A percentile compares a stretch with the other conserved stretches of the same genome.
Evolutionary conservation across 352 stramenopile genomes (phyloP).

Genomic region (Phytophthora litchii): DNA sequence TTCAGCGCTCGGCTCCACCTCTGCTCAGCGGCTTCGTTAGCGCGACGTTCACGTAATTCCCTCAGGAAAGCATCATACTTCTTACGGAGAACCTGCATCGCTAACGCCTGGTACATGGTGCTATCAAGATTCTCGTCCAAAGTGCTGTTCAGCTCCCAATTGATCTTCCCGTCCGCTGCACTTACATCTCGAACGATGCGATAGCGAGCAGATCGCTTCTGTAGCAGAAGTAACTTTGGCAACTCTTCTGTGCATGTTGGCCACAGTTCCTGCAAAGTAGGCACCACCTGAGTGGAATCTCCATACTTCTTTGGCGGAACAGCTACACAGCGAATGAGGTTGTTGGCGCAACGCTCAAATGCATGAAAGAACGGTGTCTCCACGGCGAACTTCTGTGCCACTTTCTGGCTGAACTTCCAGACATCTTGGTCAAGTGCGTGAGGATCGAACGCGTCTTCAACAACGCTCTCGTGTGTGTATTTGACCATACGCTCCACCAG

Average conservation of each 20-base stretch:
- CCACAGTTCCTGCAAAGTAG: slow-evolving; percentile 52
- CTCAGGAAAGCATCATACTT: slow-evolving; percentile 59
- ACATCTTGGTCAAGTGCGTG: slow-evolving; percentile 42
- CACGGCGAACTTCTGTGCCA: slow-evolving; percentile 19
- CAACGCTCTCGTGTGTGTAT: slow-evolving; percentile 42
- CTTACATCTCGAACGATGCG: slow-evolving; percentile 27
- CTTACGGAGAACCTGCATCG: slow-evolving; percentile 54
- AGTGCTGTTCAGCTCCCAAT: slow-evolving; percentile 43
- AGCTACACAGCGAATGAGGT: slow-evolving; percentile 40
- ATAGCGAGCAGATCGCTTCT: slow-evolving; percentile 66
- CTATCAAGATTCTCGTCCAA: slow-evolving; percentile 31
- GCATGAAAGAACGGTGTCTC: slow-evolving; percentile 31
- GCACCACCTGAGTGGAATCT: slow-evolving; percentile 5
- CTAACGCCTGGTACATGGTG: slow-evolving; percentile 30
- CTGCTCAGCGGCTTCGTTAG: slow-evolving; percentile 42
- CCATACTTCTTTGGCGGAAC: slow-evolving; percentile 9
- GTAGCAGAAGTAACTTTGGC: slow-evolving; percentile 61
- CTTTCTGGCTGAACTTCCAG: slow-evolving; percentile 38
- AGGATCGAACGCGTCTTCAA: slow-evolving; percentile 46
- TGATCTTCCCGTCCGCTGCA: slow-evolving; percentile 14
- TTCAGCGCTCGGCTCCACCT: slow-evolving; percentile 47
- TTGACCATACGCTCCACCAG: slow-evolving; percentile 55
- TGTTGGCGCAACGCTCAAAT: slow-evolving; percentile 40
- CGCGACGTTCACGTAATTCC: slow-evolving; percentile 42
- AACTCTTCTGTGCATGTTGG: slow-evolving; percentile 46